Base-by-base conservation (phyloP, 2,329 filamentous ascomycete genomes). In the Ascosphaera apis region DNA sequence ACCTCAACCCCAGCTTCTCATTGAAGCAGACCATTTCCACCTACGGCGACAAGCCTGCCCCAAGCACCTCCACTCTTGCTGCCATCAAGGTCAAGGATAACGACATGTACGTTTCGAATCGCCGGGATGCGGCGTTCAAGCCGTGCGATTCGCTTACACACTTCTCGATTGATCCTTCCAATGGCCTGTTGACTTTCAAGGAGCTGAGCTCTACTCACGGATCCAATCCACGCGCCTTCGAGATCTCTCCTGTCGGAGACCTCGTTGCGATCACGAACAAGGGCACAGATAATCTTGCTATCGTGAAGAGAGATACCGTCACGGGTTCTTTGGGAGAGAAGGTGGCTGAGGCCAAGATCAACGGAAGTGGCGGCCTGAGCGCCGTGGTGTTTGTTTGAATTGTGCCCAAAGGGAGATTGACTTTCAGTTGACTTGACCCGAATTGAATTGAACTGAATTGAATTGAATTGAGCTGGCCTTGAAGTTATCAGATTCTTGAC, bases 81-180 rank as follows among this genome's bases (percentile, higher is more conserved):
- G 68, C 71, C 48, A 55, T 72, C n/a, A 55, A 57, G 33, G 51
- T 70, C 4, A 49, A 44, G 18, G 57, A 63, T 40, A 66, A 63
- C 25, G 78, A 71, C 56, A 49, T 83, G 36, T 60, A 77, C 43
- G 63, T 76, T 31, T 76, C 73, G 2, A 77, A 76, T 42, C 72
- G 79, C 41, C 66, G 67, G 47, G 74, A 76, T 47, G 59, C 56
- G 32, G 54, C 62, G 15, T 66, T 73, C 48, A 52, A 39, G 41
- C 46, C 43, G 57, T 48, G 61, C 6, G 77, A 84, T 54, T 67
- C 73, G 1, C 54, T 84, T 37, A 63, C 74, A 40, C 70, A 61
- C 39, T 80, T 70, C 56, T 47, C 56, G 37, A 65, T 80, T 43
- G 53, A 69, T 44, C 39, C 47, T 1, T 39, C 47, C 1, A 65